These are phyloP conservation scores for Mentha longifolia DNA, from an alignment of 257 asterid species.

Conservation along the genomic window DNA sequence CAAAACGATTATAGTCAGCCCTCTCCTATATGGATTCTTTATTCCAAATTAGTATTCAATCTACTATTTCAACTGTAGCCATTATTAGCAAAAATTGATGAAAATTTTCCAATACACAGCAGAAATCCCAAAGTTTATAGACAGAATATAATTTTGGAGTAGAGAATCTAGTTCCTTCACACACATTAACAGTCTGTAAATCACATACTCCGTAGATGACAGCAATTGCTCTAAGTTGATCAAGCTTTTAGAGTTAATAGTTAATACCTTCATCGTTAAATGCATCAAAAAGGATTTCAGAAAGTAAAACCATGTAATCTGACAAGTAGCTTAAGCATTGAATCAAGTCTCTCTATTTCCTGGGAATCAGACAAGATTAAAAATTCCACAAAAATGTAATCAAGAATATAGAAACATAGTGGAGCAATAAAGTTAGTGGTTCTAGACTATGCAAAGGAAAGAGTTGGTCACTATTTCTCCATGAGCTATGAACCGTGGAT, in stretches of 20 bases:
- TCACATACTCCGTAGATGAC: neutral
- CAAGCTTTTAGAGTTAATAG: neutral
- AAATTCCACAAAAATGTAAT: neutral
- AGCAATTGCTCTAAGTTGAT: neutral
- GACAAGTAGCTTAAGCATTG: neutral
- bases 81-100: neutral
- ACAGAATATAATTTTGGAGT: neutral
- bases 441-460: slow-evolving; percentile 1
- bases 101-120: neutral
- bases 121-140: neutral
- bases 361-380: neutral
- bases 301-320: neutral
- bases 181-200: neutral
- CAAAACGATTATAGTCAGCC: neutral
- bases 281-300: slow-evolving; percentile 17
- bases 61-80: neutral
- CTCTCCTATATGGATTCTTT: neutral
- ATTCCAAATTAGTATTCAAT: neutral
- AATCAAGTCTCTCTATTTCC: slow-evolving; percentile 1
- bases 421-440: neutral
- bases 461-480: neutral
- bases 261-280: neutral
- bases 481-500: slow-evolving; percentile 11
- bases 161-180: neutral
- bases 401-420: neutral